Evolutionary conservation across 805 yeast species (phyloP), one percentile per base, ranked within the genome.

Genomic region (Kluyveromyces aestuarii): DNA sequence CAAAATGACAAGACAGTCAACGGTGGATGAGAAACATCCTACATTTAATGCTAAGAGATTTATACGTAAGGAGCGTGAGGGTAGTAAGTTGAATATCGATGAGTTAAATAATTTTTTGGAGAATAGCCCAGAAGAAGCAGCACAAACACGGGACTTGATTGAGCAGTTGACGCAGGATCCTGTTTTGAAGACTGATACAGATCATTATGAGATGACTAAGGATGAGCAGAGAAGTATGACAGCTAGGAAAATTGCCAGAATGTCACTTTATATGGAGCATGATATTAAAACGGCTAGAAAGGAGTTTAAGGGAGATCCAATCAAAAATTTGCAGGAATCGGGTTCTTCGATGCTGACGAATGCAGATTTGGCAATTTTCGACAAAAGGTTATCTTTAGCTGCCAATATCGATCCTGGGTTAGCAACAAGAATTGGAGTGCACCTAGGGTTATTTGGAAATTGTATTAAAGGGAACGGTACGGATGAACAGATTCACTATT

Each of bases 391-490:
- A 52, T 74, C 80, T 33, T 55, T 82, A 49, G 65, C 82, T 30
- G 80, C 81, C 16, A 71, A 82, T 41, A 74, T 82, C 52, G 97
- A 91, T 65, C 95, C 96, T 16, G 82, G 82, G 56, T 70, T 85
- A 41, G 79, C 81, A 46, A 89, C 96, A 33, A 78, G 98, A 58
- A 67, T 87, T 45, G 96, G 96, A 40, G 89, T 90, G 48, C 95
- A 90, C 71, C 73, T 84, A 55, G 96, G 96, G 5, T 74, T 90
- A 50, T 91, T 91, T 63, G 74, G 87, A 47, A 77, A 80, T 50
- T 87, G 96, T 49, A 70, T 90, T 49, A 79, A 83, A 56, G 96
- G 96, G 52, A 84, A 86, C 58, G 98, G 96, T 55, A 84, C 97
- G 8, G 75, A 79, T 35, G 87, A 80, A 49, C 98, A 90, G 72